Conservation (phyloP, 2,329 filamentous ascomycete species). For the Colletotrichum orchidophilum region DNA sequence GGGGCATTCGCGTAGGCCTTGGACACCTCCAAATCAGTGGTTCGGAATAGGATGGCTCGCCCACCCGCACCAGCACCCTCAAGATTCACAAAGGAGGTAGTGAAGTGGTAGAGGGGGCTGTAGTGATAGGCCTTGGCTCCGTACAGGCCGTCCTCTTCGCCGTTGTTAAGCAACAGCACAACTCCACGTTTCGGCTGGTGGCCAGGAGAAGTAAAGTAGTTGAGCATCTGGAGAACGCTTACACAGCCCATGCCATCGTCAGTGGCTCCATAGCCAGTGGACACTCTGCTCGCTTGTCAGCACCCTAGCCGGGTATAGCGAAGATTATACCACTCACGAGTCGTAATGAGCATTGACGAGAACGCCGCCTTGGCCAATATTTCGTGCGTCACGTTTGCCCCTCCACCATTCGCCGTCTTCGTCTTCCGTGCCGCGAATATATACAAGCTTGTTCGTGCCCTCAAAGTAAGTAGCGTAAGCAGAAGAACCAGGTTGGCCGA, state of each 20-base stretch:
- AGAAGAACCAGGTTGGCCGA: background rate
- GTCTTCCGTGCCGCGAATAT: slow-evolving; percentile 85
- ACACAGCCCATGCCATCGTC: slow-evolving; percentile 93
- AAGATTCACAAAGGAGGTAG: slow-evolving; percentile 91
- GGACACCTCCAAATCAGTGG: slow-evolving; percentile 87
- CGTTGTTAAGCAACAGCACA: slow-evolving; percentile 90
- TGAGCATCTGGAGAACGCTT: slow-evolving; percentile 85
- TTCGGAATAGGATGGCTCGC: slow-evolving; percentile 85
- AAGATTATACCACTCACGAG: slow-evolving; percentile 55
- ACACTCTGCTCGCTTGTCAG: slow-evolving; percentile 67
- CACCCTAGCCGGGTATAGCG: background rate
- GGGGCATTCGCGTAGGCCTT: slow-evolving; percentile 76
- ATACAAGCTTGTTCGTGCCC: slow-evolving; percentile 90
- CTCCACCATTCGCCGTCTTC: slow-evolving; percentile 80
- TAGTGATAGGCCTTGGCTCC: slow-evolving; percentile 87
- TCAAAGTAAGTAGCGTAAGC: slow-evolving; percentile 80
- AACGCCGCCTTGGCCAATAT: slow-evolving; percentile 76
- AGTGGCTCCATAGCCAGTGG: slow-evolving; percentile 91
- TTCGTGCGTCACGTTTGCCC: slow-evolving; percentile 50
- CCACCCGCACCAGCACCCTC: slow-evolving; percentile 95
- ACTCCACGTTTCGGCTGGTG: slow-evolving; percentile 83
- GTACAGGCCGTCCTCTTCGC: slow-evolving; percentile 91
- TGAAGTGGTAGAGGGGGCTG: slow-evolving; percentile 81
- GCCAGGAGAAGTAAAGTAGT: slow-evolving; percentile 79
- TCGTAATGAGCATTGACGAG: slow-evolving; percentile 97